Evolutionary conservation across 495 filamentous ascomycete species (phyloP).

Genomic region (Diplogelasinospora grovesii): DNA sequence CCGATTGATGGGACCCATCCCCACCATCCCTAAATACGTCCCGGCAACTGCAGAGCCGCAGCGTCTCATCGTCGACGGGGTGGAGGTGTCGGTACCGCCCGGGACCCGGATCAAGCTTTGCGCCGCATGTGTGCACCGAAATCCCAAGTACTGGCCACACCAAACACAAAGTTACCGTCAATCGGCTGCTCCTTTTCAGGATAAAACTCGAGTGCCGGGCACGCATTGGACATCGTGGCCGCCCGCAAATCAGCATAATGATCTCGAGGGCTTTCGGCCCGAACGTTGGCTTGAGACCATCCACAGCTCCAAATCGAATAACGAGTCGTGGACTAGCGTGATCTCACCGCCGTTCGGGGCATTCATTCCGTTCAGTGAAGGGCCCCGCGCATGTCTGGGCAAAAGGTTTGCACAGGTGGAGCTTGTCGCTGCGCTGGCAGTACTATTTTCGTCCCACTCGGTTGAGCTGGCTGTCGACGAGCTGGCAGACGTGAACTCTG

Average conservation of each 20-base stretch:
- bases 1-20: background rate
- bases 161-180: no score
- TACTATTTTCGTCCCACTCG: conserved; percentile 51
- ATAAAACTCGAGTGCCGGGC: no score
- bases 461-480: conserved; percentile 52
- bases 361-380: conserved; percentile 62
- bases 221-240: conserved; percentile 20
- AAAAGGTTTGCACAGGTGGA: conserved; percentile 66
- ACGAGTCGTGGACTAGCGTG: conserved; percentile 17
- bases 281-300: conserved; percentile 10
- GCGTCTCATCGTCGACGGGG: conserved; percentile 33
- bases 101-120: conserved; percentile 34
- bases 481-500: conserved; percentile 42
- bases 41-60: conserved; percentile 17
- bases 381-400: conserved; percentile 54
- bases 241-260: conserved; percentile 19
- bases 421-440: conserved; percentile 52
- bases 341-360: conserved; percentile 50
- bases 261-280: conserved; percentile 3
- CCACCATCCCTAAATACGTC: background rate
- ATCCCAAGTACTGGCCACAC: conserved; percentile 38
- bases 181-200: no score
- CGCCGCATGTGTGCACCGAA: conserved; percentile 38
- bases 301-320: conserved; percentile 13
- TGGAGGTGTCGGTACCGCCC: conserved; percentile 33